Evolutionary conservation across 2,329 filamentous ascomycete species (phyloP).

Genomic region (Zymoseptoria ardabiliae): DNA sequence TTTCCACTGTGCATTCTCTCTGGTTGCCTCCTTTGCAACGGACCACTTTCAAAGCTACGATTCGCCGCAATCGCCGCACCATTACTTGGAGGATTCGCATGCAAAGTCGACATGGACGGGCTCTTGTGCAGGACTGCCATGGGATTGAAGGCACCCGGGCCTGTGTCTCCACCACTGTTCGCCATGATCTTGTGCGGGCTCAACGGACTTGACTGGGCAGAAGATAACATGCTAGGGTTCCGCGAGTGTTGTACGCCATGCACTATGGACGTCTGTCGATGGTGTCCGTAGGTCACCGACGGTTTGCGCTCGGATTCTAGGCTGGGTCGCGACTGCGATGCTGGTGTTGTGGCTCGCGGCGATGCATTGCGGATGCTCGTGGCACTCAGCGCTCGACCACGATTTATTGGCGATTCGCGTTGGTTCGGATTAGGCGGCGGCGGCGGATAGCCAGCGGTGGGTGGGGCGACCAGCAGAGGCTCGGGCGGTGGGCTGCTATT

Average conservation of each 20-base stretch:
- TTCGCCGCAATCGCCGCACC: slow-evolving; percentile 13
- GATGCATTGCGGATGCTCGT: slow-evolving; percentile 36
- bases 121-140: slow-evolving; percentile 25
- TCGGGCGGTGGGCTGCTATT: slow-evolving; percentile 28
- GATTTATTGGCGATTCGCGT: slow-evolving; percentile 38
- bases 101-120: slow-evolving; percentile 27
- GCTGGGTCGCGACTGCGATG: slow-evolving; percentile 31
- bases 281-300: slow-evolving; percentile 66
- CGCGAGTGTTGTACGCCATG: slow-evolving; percentile 89
- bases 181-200: slow-evolving; percentile 76
- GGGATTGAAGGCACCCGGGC: slow-evolving; percentile 1
- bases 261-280: slow-evolving; percentile 93
- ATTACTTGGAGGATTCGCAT: slow-evolving; percentile 17
- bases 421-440: slow-evolving; percentile 16
- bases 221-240: slow-evolving; percentile 76
- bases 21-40: slow-evolving; percentile 25
- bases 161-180: slow-evolving; percentile 19
- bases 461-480: slow-evolving; percentile 26
- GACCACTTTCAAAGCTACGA: slow-evolving; percentile 23
- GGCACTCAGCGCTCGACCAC: slow-evolving; percentile 40
- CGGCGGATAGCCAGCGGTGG: slow-evolving; percentile 19
- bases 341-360: slow-evolving; percentile 38
- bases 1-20: slow-evolving; percentile 48
- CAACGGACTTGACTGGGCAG: slow-evolving; percentile 69
- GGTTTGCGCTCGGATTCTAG: slow-evolving; percentile 42